Evolutionary conservation across 2,329 filamentous ascomycete genomes (phyloP).

Genomic region (Epichloe scottii): DNA sequence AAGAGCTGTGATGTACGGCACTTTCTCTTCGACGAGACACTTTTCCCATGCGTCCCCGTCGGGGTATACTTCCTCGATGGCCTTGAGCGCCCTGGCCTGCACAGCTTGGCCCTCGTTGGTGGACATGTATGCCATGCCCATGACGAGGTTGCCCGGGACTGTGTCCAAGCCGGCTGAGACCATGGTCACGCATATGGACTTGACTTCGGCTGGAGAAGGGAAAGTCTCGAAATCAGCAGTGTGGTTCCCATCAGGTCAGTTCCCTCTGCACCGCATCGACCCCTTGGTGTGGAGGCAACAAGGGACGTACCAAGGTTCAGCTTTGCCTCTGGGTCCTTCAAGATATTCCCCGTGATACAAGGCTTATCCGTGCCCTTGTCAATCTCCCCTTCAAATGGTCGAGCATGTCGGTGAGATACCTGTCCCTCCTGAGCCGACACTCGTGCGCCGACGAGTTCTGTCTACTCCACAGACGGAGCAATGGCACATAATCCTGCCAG

Average conservation of each 20-base stretch:
- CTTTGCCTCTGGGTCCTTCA: conserved; percentile 36
- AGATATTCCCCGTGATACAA: conserved; percentile 36
- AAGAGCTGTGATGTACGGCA: conserved; percentile 64
- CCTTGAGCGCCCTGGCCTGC: conserved; percentile 55
- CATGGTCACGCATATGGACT: conserved; percentile 72
- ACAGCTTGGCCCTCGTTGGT: conserved; percentile 54
- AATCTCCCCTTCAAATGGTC: conserved; percentile 35
- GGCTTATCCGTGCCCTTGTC: conserved; percentile 27
- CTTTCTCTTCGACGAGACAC: conserved; percentile 61
- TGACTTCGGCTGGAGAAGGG: conserved; percentile 50
- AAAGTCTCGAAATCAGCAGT: neutral
- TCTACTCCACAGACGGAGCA: conserved; percentile 52
- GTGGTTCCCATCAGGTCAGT: too few relatives aligned
- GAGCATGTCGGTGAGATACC: conserved; percentile 54
- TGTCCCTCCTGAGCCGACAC: conserved; percentile 56
- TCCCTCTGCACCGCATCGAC: too few relatives aligned
- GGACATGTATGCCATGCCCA: conserved; percentile 67
- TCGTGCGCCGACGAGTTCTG: conserved; percentile 50
- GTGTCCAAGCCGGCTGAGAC: conserved; percentile 73
- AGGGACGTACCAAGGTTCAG: conserved; percentile 21
- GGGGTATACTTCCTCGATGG: conserved; percentile 60
- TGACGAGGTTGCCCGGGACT: conserved; percentile 66
- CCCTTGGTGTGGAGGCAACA: neutral
- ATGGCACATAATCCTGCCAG: conserved; percentile 73
- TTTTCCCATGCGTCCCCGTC: conserved; percentile 64